Evolutionary conservation across 805 yeast species (phyloP), one percentile per base, ranked within the genome.

Genomic region (Starmerella kuoi): DNA sequence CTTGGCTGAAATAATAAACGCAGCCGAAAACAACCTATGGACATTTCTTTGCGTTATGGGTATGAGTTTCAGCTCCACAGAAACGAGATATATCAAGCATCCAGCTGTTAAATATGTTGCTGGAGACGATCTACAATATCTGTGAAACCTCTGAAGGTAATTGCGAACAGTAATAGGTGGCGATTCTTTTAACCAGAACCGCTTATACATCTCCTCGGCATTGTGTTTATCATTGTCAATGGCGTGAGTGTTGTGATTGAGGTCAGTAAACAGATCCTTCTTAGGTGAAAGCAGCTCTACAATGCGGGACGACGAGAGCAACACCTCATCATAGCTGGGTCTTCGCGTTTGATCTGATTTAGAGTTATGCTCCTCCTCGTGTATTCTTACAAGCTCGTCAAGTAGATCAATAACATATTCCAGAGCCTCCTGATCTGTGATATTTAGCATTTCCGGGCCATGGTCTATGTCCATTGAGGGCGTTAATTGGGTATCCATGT

Each of bases 1-100:
- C 50, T 72, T 72, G 27, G 69, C 62, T 8, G 74, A 68, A 1
- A 70, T 52, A 4, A 74, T 55, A 17, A 69, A 57, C 11, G 67
- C 58, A 0, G 73, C 72, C 26, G 69, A 58, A 12, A 69, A 61
- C 21, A 71, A 42, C 14, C 76, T 54, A 54, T 70, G 72, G 1
- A 62, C 63, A 32, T 67, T 62, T 6, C 54, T 51, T 1, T 55
- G 54, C 14, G 67, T 51, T 9, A 70, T 46, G 5, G 65, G 63
- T 21, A 63, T 46, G 15, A 46, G 46, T 21, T 52, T 51, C 15
- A 45, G 46, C 18, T 54, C 58, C 15, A 62, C 53, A 34, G 63
- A 57, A 32, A 62, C 42, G 14, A 58, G 47, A 45, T 57, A 58
- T n/a, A 64, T 50, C 42, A 61, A 59, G 21, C 55, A 47, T 1